phyloP scores from a whole-genome alignment of 2,329 filamentous ascomycete genomes.

The Herpotrichia juniperi region DNA sequence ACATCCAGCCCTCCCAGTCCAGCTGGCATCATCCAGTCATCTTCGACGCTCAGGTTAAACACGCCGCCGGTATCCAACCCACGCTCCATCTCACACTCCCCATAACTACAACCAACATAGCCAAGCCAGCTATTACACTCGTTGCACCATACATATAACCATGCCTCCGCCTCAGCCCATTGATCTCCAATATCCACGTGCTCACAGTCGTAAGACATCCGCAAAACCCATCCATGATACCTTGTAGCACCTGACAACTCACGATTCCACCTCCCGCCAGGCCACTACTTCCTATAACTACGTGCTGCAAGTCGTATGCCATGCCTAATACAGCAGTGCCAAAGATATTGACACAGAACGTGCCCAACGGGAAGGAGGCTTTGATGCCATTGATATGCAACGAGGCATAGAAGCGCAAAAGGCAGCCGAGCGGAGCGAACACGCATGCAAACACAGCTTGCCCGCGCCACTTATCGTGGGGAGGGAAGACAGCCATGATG shows the following conservation, averaged over 20 bases:
- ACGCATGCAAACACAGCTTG: conserved; percentile 76
- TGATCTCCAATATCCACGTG: conserved; percentile 56
- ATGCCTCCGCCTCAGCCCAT: conserved; percentile 50
- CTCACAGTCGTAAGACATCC: conserved; percentile 55
- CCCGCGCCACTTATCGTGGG: conserved; percentile 76
- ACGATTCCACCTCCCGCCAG: conserved; percentile 47
- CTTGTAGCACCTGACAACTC: conserved; percentile 55
- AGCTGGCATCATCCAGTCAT: background rate
- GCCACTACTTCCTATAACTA: conserved; percentile 53
- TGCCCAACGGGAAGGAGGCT: conserved; percentile 79
- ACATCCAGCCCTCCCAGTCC: conserved; percentile 3
- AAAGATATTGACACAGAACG: conserved; percentile 79
- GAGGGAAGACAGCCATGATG: conserved; percentile 73
- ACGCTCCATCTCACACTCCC: conserved; percentile 74
- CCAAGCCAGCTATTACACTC: conserved; percentile 66
- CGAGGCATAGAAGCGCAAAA: conserved; percentile 76
- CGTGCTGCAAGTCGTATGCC: conserved; percentile 79
- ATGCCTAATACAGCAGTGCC: conserved; percentile 78
- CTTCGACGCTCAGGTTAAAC: background rate
- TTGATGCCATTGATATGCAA: conserved; percentile 71
- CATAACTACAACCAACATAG: conserved; percentile 72
- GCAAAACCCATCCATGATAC: conserved; percentile 56
- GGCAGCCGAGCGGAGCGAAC: conserved; percentile 81
- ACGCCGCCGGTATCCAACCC: conserved; percentile 39
- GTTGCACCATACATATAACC: conserved; percentile 71